Conservation (phyloP, 306 rosid species). For the Coriaria nepalensis region DNA sequence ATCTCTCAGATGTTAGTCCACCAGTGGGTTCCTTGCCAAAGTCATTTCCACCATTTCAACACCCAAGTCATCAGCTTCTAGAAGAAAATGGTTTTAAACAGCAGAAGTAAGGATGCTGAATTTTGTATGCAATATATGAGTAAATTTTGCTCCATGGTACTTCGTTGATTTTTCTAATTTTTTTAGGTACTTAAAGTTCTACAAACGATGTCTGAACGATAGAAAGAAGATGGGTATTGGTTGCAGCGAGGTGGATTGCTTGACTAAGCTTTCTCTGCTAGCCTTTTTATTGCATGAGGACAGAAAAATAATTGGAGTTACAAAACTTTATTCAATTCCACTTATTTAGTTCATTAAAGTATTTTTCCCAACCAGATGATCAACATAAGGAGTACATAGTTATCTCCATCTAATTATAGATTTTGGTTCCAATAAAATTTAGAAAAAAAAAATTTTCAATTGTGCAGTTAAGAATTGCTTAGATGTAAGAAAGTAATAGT, state of each 20-base stretch:
- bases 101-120: conserved; percentile 50
- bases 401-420: no score
- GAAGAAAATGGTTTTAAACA: conserved; percentile 95
- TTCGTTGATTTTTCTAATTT: conserved; percentile 25
- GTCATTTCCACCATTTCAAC: conserved; percentile 91
- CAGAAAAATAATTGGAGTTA: neutral
- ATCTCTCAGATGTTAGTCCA: conserved; percentile 61
- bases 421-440: no score
- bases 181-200: conserved; percentile 71
- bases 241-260: conserved; percentile 78
- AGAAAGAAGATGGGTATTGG: conserved; percentile 93
- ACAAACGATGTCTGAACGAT: conserved; percentile 72
- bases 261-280: conserved; percentile 16
- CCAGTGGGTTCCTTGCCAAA: conserved; percentile 97
- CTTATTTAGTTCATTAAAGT: no score
- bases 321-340: neutral
- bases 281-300: conserved; percentile 3
- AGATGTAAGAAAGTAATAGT: neutral
- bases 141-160: conserved; percentile 11
- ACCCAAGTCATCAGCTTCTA: conserved; percentile 94
- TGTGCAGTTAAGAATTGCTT: neutral
- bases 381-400: no score
- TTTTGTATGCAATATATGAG: conserved; percentile 3
- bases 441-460: no score
- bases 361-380: no score